Percentiles rank a stretch among this genome's conserved stretches.
These are phyloP conservation scores for Aspergillus hancockii DNA, from an alignment of 495 filamentous ascomycete genomes.

Conservation along the genomic window DNA sequence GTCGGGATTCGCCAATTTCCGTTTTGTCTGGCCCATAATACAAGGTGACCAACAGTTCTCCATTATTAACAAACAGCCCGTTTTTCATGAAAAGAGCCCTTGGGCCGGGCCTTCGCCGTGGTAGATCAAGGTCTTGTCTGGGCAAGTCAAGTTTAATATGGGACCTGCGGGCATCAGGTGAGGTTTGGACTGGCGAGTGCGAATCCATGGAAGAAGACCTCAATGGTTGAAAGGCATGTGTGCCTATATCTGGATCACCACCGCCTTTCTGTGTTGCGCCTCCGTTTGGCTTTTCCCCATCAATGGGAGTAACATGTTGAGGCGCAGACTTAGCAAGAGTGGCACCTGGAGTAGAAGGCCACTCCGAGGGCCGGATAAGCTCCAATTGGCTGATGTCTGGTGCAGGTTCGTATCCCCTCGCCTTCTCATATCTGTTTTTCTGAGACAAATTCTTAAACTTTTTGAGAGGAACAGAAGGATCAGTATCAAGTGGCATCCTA, in stretches of 20 bases:
- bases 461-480: constrained; percentile 7
- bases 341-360: constrained; percentile 16
- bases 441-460: constrained; percentile 22
- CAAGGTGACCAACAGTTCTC: constrained; percentile 29
- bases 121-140: neutral
- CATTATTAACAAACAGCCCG: constrained; percentile 20
- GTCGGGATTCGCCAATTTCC: constrained; percentile 36
- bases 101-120: constrained; percentile 5
- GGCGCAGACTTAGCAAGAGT: neutral
- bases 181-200: neutral
- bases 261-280: neutral
- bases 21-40: constrained; percentile 39
- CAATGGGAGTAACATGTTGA: neutral
- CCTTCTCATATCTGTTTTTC: constrained; percentile 38
- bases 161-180: neutral
- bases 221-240: neutral
- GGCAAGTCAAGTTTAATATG: neutral
- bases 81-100: neutral
- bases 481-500: constrained; percentile 12
- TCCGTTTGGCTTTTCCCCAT: neutral
- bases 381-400: constrained; percentile 46
- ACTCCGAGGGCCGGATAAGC: constrained; percentile 40
- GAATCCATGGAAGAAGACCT: neutral
- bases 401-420: constrained; percentile 40
- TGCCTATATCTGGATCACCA: neutral